Base-by-base conservation (phyloP, 805 yeast species). In the Sugiyamaella smithiae region DNA sequence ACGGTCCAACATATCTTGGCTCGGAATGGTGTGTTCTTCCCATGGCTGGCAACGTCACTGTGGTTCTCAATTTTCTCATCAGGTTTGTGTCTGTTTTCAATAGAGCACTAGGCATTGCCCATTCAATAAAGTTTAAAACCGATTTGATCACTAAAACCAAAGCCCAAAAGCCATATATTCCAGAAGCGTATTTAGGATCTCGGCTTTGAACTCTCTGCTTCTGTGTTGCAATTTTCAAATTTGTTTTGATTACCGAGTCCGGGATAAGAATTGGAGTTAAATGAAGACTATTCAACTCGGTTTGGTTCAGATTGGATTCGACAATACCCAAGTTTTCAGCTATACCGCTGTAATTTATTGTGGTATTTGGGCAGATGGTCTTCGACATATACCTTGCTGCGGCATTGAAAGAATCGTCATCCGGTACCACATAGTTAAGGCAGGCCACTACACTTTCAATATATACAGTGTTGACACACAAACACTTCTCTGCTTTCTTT, bases 31-130 rank as follows among this genome's bases (percentile, higher is more conserved):
- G 52, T 17, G 43, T 36, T 12, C 52, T 41, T 38, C 61, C 51
- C 14, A 60, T 37, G 2, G 69, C 61, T 1, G 71, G 70, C 25
- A 64, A 43, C 7, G 55, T 31, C 3, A 59, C 40, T 8, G 44
- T 38, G 26, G 43, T 16, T 50, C 57, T 28, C 54, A 50, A 36
- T 49, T 38, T 36, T 53, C 57, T 37, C 57, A 51, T 29, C 49
- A 46, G 19, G 8, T n/a, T 16, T 24, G 12, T 26, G 32, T 50
- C 48, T 31, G 2, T 49, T 41, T 41, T 54, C 43, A 46, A 46
- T 47, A 14, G 40, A 45, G 46, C 43, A 26, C 29, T 26, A 11
- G 53, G 47, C 41, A 20, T 7, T 11, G 40, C 42, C 17, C 25
- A 11, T 22, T 40, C 37, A 26, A 45, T 44, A 43, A 51, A 53